Percentiles rank a stretch among this genome's conserved stretches.
phyloP scores from a whole-genome alignment of 1,139 yeast genomes.

The Hyphopichia fennica region DNA sequence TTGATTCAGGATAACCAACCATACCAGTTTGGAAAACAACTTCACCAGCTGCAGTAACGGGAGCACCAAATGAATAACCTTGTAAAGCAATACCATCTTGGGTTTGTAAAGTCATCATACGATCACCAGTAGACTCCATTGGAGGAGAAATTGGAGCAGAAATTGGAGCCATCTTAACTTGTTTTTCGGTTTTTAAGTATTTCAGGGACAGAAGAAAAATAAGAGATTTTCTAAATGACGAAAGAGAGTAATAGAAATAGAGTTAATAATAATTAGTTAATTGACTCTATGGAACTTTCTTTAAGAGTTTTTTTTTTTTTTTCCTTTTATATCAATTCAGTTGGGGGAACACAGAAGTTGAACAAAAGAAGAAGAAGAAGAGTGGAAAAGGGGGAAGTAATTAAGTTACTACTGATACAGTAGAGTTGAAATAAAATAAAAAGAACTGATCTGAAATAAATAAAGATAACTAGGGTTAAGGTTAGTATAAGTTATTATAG shows the following conservation, averaged over 20 bases:
- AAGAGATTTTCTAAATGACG: too few species aligned
- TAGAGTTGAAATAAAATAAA: not conserved
- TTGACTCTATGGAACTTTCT: too few species aligned
- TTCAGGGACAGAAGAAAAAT: not conserved
- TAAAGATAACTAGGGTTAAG: not conserved
- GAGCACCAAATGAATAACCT: constrained; percentile 98
- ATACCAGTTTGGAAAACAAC: constrained; percentile 99
- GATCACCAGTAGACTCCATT: constrained; percentile 76
- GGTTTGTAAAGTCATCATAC: constrained; percentile 85
- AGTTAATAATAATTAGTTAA: not conserved
- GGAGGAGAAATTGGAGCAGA: constrained; percentile 88
- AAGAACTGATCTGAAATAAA: not conserved
- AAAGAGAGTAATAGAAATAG: not conserved
- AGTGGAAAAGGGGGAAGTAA: too few species aligned
- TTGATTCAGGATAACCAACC: constrained; percentile 99
- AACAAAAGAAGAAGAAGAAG: too few species aligned
- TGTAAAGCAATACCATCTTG: constrained; percentile 87
- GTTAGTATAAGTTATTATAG: not conserved
- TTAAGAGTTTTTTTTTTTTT: too few species aligned
- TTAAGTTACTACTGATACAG: not conserved
- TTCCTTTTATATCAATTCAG: too few species aligned
- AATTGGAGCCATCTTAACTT: constrained; percentile 20
- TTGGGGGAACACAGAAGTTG: too few species aligned
- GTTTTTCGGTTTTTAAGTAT: constrained; percentile 1
- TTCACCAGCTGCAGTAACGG: constrained; percentile 89